Percentiles rank a stretch among this genome's conserved stretches.
Conservation (phyloP, 78 protist species). For the Polysphondylium violaceum region DNA sequence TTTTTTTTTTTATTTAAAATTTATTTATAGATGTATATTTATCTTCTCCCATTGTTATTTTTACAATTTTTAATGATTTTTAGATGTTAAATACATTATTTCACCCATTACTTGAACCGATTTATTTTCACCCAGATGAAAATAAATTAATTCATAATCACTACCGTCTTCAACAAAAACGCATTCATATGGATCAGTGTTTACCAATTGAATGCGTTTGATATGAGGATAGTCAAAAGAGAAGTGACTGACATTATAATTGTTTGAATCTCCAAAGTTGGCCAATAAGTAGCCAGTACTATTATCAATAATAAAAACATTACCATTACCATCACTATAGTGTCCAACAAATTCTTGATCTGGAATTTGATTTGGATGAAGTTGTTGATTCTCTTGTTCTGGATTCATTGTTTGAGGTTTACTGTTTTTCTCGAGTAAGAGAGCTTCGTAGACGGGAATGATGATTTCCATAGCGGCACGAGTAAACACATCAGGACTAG, state of each 20-base stretch:
- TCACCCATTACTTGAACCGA: slow-evolving; percentile 60
- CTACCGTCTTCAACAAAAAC: slow-evolving; percentile 18
- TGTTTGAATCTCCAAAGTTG: slow-evolving; percentile 41
- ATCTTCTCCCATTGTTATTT: too few species aligned
- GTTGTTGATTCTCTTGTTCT: neutral
- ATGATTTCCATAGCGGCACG: slow-evolving; percentile 37
- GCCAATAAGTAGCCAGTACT: slow-evolving; percentile 15
- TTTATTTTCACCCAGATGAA: too few species aligned
- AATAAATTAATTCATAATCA: slow-evolving; percentile 61
- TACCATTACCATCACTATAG: slow-evolving; percentile 34
- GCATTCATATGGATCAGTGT: neutral
- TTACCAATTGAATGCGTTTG: slow-evolving; percentile 15
- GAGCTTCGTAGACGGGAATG: slow-evolving; percentile 50
- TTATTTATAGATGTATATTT: too few species aligned
- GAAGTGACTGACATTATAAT: slow-evolving; percentile 26
- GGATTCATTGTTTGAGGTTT: neutral
- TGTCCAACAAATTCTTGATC: slow-evolving; percentile 14
- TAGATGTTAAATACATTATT: slow-evolving; percentile 2
- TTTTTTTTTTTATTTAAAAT: too few species aligned
- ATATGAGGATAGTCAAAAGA: slow-evolving; percentile 30
- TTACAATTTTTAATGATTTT: too few species aligned
- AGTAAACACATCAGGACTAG: slow-evolving; percentile 46
- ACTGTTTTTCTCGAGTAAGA: neutral
- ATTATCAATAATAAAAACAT: neutral
- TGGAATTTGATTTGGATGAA: slow-evolving; percentile 20